Percentiles rank a stretch among this genome's conserved stretches.
phyloP scores from a whole-genome alignment of 2,329 filamentous ascomycete species.

The Colletotrichum spinosum region DNA sequence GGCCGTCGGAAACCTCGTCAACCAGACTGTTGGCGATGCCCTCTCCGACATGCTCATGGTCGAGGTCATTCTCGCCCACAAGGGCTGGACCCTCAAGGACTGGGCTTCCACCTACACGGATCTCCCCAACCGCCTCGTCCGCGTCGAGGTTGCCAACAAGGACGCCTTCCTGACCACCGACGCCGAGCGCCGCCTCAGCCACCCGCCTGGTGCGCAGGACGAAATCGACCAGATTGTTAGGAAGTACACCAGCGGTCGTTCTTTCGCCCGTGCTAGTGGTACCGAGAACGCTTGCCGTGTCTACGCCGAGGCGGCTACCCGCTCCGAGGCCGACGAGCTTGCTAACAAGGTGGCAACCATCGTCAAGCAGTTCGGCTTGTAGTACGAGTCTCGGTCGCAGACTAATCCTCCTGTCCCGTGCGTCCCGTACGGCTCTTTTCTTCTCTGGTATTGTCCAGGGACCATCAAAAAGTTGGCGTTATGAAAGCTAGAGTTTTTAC shows the following conservation, averaged over 20 bases:
- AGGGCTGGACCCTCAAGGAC: constrained; percentile 88
- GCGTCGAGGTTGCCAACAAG: constrained; percentile 89
- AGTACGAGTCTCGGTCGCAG: neutral
- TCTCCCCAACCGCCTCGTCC: constrained; percentile 93
- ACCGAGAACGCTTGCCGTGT: constrained; percentile 97
- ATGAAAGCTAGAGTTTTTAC: constrained; percentile 15
- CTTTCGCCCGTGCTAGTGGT: constrained; percentile 92
- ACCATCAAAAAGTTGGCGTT: constrained; percentile 20
- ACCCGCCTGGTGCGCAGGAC: constrained; percentile 81
- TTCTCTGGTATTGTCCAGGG: constrained; percentile 4
- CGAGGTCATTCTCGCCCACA: constrained; percentile 95
- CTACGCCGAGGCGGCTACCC: constrained; percentile 92
- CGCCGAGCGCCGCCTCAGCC: constrained; percentile 87
- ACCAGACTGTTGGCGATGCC: constrained; percentile 97
- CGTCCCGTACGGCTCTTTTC: neutral
- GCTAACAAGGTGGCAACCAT: constrained; percentile 84
- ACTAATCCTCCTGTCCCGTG: too few relatives aligned
- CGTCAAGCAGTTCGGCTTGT: constrained; percentile 69
- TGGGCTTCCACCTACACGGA: constrained; percentile 95
- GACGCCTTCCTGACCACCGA: constrained; percentile 92
- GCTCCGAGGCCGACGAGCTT: constrained; percentile 90
- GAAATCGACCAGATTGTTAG: constrained; percentile 89
- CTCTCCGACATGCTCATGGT: constrained; percentile 96
- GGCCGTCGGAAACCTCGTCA: constrained; percentile 90
- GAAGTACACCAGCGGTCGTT: constrained; percentile 90